Percentiles rank a stretch among this genome's conserved stretches.
Conservation (phyloP, 495 filamentous ascomycete genomes). For the Penicillium canariense region DNA sequence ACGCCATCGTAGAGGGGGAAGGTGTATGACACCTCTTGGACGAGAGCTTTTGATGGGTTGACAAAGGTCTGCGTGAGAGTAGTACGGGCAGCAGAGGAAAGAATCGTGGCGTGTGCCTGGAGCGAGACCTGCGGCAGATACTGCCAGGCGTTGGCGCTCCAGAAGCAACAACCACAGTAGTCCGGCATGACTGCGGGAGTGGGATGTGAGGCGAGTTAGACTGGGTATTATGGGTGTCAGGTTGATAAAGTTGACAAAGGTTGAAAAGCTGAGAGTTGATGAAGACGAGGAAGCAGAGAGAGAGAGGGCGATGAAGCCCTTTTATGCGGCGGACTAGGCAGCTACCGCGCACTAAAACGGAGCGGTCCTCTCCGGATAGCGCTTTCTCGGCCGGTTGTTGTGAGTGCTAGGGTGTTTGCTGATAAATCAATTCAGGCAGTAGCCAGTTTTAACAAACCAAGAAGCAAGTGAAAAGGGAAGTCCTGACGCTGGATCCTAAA, state of each 20-base stretch:
- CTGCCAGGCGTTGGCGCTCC: not conserved
- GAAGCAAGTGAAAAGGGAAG: too few relatives aligned
- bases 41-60: conserved; percentile 4
- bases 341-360: not conserved
- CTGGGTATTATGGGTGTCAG: too few relatives aligned
- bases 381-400: too few relatives aligned
- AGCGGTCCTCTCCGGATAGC: not conserved
- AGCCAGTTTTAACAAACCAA: not conserved
- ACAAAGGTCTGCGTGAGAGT: conserved; percentile 16
- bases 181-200: not conserved
- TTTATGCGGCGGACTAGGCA: not conserved
- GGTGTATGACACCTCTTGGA: conserved; percentile 12
- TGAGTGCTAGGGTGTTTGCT: too few relatives aligned
- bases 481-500: not conserved
- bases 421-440: not conserved
- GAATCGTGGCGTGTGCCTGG: conserved; percentile 17
- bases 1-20: conserved; percentile 24
- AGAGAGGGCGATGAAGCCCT: not conserved
- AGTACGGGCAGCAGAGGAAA: conserved; percentile 15
- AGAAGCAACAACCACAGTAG: conserved; percentile 2
- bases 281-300: not conserved
- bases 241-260: too few relatives aligned
- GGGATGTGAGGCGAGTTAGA: too few relatives aligned
- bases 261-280: too few relatives aligned
- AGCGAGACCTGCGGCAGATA: conserved; percentile 20